These are phyloP conservation scores for Beta corolliflora DNA, from an alignment of 179 eudicot genomes.

Conservation along the genomic window DNA sequence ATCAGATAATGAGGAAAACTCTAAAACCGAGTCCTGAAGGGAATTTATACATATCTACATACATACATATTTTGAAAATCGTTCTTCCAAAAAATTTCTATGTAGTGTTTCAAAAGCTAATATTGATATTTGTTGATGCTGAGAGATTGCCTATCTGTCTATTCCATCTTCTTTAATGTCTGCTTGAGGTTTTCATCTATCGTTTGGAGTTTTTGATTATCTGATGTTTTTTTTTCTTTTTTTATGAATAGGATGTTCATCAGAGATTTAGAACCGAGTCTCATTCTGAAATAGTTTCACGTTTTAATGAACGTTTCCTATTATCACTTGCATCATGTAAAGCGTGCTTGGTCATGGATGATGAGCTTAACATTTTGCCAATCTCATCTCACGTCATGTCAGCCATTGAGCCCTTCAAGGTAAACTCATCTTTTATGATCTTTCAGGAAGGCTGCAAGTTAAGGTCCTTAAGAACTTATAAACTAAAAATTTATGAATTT, in stretches of 20 bases:
- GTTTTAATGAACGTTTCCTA: conserved; percentile 64
- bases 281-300: conserved; percentile 51
- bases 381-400: conserved; percentile 62
- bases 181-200: neutral
- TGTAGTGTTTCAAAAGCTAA: too few species aligned
- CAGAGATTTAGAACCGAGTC: conserved; percentile 67
- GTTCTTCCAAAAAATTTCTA: neutral
- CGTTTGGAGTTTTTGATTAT: neutral
- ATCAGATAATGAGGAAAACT: neutral
- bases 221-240: neutral
- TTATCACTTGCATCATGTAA: conserved; percentile 59
- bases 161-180: neutral
- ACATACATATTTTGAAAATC: neutral
- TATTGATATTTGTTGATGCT: neutral
- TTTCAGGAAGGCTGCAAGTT: neutral
- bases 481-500: neutral
- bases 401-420: conserved; percentile 43
- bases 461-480: neutral
- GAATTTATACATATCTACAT: neutral
- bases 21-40: neutral
- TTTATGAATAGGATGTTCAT: conserved; percentile 53
- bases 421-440: conserved; percentile 11
- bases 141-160: neutral
- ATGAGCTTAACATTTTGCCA: conserved; percentile 60
- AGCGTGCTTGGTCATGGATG: conserved; percentile 61